Conservation (phyloP, 2,329 filamentous ascomycete genomes). For the Geosmithia flava region DNA sequence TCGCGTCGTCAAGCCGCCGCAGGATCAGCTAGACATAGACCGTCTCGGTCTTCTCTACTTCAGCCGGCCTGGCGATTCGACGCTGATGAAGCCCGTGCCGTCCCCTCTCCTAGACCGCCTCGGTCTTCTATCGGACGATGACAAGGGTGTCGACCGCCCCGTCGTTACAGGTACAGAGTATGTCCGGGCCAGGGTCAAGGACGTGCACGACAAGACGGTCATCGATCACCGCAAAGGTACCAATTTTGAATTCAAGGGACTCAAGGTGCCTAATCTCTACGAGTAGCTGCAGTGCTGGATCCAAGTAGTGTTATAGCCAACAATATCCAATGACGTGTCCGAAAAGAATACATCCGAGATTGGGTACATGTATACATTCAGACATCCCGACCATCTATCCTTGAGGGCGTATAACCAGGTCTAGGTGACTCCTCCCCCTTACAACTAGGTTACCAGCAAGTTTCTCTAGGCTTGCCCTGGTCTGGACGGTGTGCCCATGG, state of each 20-base stretch:
- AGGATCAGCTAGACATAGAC: neutral
- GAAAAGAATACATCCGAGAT: too few species aligned
- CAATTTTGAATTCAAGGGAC: neutral
- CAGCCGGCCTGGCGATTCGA: conserved; percentile 9
- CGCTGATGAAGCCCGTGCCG: conserved; percentile 14
- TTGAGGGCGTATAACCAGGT: too few species aligned
- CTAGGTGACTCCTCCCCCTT: too few species aligned
- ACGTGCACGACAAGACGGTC: conserved; percentile 15
- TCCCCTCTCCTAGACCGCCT: conserved; percentile 14
- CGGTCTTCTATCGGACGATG: conserved; percentile 9
- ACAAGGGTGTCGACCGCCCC: conserved; percentile 10
- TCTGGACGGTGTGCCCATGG: too few species aligned
- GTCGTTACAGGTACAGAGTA: conserved; percentile 23
- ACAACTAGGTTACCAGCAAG: too few species aligned
- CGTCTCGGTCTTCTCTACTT: neutral
- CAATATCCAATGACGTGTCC: too few species aligned
- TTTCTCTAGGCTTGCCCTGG: too few species aligned
- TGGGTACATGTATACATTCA: too few species aligned
- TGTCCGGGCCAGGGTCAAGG: conserved; percentile 24
- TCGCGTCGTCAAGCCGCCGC: neutral
- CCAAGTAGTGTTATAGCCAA: too few species aligned
- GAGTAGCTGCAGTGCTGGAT: neutral
- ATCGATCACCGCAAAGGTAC: neutral
- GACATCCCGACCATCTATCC: too few species aligned
- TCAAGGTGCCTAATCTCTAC: neutral